Base-by-base conservation (phyloP, 2,329 filamentous ascomycete species). In the Thielaviopsis musarum region DNA sequence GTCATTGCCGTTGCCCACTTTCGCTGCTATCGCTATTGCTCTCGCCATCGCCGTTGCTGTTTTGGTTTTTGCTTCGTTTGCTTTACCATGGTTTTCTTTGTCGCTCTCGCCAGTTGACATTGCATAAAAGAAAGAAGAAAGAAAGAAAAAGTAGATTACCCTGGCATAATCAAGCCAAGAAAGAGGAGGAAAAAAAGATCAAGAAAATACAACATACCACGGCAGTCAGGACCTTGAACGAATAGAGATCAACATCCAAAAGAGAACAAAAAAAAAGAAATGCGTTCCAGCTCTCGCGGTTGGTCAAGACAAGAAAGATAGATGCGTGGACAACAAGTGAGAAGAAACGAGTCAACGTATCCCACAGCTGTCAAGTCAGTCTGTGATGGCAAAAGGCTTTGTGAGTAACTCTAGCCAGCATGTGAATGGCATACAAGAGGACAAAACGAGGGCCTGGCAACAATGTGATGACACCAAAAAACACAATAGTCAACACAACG, bases 281-380 rank as follows among this genome's bases (percentile, higher is more conserved):
- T 55, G 58, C 58, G 49, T 51, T 51, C 58, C 57, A 58, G 57
- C 57, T 58, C 57, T 52, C 52, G 30, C 57, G 51, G 41, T 58
- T 58, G 19, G 19, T 51, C 15, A 24, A 26, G 34, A 57, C 21
- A 26, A 57, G 21, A 26, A 21, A 49, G 17, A 49, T 22, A 10
- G n/a, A 28, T 56, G 21, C 28, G 52, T 54, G 38, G 38, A 30
- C 21, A 49, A 59, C 28, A 48, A 34, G 58, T 54, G 58, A 59
- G 53, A 56, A 55, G 53, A 51, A 53, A 54, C 58, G 58, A 59
- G 53, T 55, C 58, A 55, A 59, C 52, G 58, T 58, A 53, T 58
- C 57, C 57, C 57, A 58, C 57, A 30, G 51, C 57, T 54, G 57
- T 54, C 49, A 58, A 54, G 24, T 54, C 24, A 52, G 21, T 54